These are phyloP conservation scores for Liquidambar formosana DNA, from an alignment of 164 flowering plant genomes.

Conservation along the genomic window DNA sequence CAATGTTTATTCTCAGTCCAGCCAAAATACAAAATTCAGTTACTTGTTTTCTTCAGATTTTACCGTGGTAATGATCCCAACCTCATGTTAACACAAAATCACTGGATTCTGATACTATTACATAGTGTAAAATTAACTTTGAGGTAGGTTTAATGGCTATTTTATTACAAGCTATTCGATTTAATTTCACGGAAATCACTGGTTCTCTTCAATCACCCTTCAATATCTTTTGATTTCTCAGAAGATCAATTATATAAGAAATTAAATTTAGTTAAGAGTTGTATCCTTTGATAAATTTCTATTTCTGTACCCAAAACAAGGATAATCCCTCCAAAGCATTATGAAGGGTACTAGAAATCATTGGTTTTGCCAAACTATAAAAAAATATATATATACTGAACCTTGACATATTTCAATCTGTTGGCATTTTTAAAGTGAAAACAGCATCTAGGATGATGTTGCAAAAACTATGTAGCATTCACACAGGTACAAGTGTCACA, in stretches of 20 bases:
- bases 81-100: neutral
- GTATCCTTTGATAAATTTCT: neutral
- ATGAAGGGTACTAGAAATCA: too few relatives aligned
- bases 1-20: neutral
- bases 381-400: too few relatives aligned
- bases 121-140: neutral
- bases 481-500: too few relatives aligned
- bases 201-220: neutral
- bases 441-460: too few relatives aligned
- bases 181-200: neutral
- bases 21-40: neutral
- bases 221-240: neutral
- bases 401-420: too few relatives aligned
- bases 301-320: neutral
- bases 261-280: neutral
- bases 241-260: neutral
- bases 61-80: neutral
- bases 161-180: neutral
- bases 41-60: neutral
- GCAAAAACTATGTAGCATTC: too few relatives aligned
- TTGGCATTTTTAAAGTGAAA: too few relatives aligned
- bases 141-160: neutral
- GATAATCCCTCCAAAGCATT: too few relatives aligned
- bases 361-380: too few relatives aligned
- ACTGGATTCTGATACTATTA: neutral